Base-by-base conservation (phyloP, 2,329 filamentous ascomycete genomes). In the Exophiala phaeomuriformis region DNA sequence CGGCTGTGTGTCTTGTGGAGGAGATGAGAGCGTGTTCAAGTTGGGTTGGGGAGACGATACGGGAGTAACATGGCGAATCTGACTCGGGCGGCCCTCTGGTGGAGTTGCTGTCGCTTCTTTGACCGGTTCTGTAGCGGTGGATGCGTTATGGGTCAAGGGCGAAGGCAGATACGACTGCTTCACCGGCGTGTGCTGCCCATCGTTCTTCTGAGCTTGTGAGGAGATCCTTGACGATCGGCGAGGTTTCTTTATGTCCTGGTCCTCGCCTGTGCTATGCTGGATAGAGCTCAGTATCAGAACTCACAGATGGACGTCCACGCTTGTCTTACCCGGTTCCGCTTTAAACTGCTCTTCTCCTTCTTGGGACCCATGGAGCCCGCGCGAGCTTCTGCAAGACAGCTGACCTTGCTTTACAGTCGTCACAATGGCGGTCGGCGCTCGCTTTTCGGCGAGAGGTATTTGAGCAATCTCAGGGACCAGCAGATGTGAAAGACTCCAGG, bases 321-420 rank as follows among this genome's bases (percentile, higher is more conserved):
- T 68, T 58, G 55, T 75, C 80, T 68, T 77, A 93, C 88, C 70
- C 85, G 80, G 63, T 76, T 81, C 67, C 89, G 84, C 77, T 95
- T 95, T 74, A 93, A 82, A 73, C 87, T 85, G 75, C 85, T 90
- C 75, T 88, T 88, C 72, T 93, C 86, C 61, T 60, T 71, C 69
- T 64, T 76, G 73, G 71, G 82, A 41, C 66, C 64, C 70, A 72
- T 72, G 37, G 30, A 52, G 35, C 19, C 40, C 19, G 9, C n/a
- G 32, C 42, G 47, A 31, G 36, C 19, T 39, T 9, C 39, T 7
- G n/a, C 39, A 28, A 47, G 31, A 7, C 10, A 12, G 7, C 4
- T 29, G 9, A 31, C 8, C 19, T 31, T 31, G 10, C 31, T 45
- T 19, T 8, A 29, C 3, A 33, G 19, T n/a, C 19, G 19, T 27